phyloP scores from a whole-genome alignment of 257 asterid species.

The Jacaranda mimosifolia region DNA sequence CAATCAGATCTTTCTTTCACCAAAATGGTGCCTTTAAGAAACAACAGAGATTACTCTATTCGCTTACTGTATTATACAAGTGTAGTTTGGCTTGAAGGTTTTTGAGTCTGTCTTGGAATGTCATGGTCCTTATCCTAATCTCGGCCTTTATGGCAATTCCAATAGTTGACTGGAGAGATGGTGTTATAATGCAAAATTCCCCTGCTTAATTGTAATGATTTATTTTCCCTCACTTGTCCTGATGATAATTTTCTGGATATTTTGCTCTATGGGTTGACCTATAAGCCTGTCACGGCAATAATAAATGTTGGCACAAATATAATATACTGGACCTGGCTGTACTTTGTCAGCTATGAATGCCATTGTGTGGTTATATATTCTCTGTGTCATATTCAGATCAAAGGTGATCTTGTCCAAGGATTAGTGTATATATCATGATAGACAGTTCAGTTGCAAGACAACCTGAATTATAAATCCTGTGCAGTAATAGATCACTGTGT shows the following conservation, averaged over 20 bases:
- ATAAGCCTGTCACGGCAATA: neutral
- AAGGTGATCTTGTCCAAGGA: neutral
- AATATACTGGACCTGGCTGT: neutral
- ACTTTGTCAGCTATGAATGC: neutral
- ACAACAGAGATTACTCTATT: neutral
- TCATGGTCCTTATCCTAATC: neutral
- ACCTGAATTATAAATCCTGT: too few species aligned
- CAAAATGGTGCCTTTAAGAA: slow-evolving; percentile 9
- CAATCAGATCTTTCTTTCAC: slow-evolving; percentile 21
- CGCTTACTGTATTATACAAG: neutral
- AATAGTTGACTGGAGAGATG: too few species aligned
- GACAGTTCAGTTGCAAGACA: too few species aligned
- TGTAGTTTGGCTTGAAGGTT: neutral
- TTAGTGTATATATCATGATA: too few species aligned
- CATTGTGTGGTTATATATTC: neutral
- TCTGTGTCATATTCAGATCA: neutral
- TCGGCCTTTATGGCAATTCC: neutral
- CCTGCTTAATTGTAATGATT: neutral
- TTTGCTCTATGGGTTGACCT: neutral
- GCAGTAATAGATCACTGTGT: too few species aligned
- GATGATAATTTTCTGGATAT: neutral
- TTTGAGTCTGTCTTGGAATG: neutral
- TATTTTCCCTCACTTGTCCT: neutral
- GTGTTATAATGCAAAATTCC: too few species aligned
- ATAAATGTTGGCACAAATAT: too few species aligned